A percentile compares a stretch with the other conserved stretches of the same genome.
phyloP scores from a whole-genome alignment of 2,329 filamentous ascomycete genomes.

The Neurospora sp. region DNA sequence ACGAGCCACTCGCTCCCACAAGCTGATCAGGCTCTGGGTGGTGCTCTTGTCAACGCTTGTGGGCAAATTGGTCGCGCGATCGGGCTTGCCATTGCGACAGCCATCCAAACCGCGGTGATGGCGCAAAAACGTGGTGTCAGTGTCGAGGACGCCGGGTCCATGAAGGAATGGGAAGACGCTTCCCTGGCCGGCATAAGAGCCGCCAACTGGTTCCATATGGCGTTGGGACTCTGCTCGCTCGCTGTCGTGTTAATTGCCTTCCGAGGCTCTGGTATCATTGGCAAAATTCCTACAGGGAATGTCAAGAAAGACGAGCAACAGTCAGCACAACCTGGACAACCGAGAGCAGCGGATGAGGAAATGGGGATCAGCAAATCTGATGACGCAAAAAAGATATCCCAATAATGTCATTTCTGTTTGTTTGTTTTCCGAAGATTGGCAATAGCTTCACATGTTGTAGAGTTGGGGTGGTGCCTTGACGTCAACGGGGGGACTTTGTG shows the following conservation, averaged over 20 bases:
- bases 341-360: background rate
- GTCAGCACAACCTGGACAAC: background rate
- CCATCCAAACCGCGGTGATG: constrained; percentile 53
- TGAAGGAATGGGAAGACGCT: constrained; percentile 32
- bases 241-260: constrained; percentile 37
- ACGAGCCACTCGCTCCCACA: constrained; percentile 51
- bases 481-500: background rate
- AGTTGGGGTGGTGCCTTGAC: background rate
- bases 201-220: constrained; percentile 43
- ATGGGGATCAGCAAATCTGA: background rate
- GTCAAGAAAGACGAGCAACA: constrained; percentile 4
- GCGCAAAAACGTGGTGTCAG: constrained; percentile 33
- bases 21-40: constrained; percentile 57
- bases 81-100: constrained; percentile 55
- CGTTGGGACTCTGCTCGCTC: constrained; percentile 32
- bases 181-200: constrained; percentile 39
- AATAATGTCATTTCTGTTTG: background rate
- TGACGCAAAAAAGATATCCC: background rate
- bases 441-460: background rate
- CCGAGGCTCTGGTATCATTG: constrained; percentile 42
- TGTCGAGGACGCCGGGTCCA: constrained; percentile 33
- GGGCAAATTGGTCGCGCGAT: constrained; percentile 56
- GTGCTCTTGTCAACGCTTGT: constrained; percentile 57
- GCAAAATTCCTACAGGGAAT: constrained; percentile 23
- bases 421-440: background rate